Percentiles rank a stretch among this genome's conserved stretches.
Conservation (phyloP, 805 yeast species). For the Henningerozyma blattae region DNA sequence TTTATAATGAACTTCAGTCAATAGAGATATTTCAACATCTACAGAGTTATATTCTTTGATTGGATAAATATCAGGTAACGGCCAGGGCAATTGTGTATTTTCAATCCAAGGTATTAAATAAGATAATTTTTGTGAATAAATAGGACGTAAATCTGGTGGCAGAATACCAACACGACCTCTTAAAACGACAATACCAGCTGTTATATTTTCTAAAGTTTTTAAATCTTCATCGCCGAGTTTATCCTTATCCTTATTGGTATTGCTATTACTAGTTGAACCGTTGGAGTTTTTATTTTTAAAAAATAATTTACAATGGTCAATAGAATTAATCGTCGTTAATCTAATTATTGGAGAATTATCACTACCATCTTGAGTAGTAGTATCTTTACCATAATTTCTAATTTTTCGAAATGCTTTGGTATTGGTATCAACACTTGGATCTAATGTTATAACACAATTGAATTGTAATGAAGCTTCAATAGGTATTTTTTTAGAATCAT, state of each 20-base stretch:
- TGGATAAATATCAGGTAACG: slow-evolving; percentile 59
- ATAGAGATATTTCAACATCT: slow-evolving; percentile 70
- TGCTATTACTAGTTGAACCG: neutral
- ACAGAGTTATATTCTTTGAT: slow-evolving; percentile 50
- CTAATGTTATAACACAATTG: slow-evolving; percentile 54
- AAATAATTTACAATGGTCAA: slow-evolving; percentile 64
- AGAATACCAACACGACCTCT: slow-evolving; percentile 73
- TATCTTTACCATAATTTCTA: slow-evolving; percentile 18
- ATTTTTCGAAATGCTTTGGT: slow-evolving; percentile 23
- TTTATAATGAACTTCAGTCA: slow-evolving; percentile 60
- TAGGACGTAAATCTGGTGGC: slow-evolving; percentile 69
- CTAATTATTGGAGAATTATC: slow-evolving; percentile 40
- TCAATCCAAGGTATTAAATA: slow-evolving; percentile 54
- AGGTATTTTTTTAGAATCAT: slow-evolving; percentile 9
- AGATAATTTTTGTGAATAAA: slow-evolving; percentile 52
- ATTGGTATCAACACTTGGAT: slow-evolving; percentile 40
- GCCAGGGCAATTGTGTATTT: slow-evolving; percentile 45
- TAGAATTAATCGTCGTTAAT: slow-evolving; percentile 64
- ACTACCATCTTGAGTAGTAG: too few species aligned
- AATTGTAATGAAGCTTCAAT: slow-evolving; percentile 24
- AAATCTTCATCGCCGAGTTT: slow-evolving; percentile 20
- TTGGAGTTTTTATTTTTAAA: slow-evolving; percentile 22
- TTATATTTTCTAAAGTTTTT: slow-evolving; percentile 49
- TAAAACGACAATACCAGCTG: slow-evolving; percentile 73
- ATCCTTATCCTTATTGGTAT: too few species aligned